Evolutionary conservation across 176 grass and related monocot genomes (phyloP), one percentile per base, ranked within the genome.

Genomic region (Elymus sibiricus): DNA sequence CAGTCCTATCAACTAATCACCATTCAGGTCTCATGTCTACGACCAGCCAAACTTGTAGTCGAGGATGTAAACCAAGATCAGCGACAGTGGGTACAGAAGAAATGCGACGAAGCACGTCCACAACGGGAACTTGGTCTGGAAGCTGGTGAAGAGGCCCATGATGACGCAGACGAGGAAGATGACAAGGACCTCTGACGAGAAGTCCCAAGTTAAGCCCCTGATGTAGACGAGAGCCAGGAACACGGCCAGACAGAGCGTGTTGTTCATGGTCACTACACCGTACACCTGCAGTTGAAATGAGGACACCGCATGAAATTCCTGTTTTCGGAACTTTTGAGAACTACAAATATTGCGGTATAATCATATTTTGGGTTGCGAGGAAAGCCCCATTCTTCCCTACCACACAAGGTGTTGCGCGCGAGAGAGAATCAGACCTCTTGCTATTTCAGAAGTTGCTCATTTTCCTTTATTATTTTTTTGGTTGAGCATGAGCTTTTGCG

Each of bases 141-240:
- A 98, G 82, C 93, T 98, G 40, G 93, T 77, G 83, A 98, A 92
- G 78, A 94, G 80, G 19, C 93, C 91, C 96, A 95, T 98, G 19
- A 94, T 87, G 67, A 91, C 43, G 79, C 92, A 95, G 38, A 98
- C 92, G 9, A 94, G 80, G 69, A 98, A 68, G 43, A 98, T 98
- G 44, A 98, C 0, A 0, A 98, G 76, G 21, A 95, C 92, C 88
- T 95, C 92, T 0, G 96, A 78, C 1, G 93, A 95, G 86, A 98
- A 95, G 80, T 98, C 92, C 91, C 96, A 95, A 8, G 86, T 91
- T 27, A 94, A 83, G 69, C 82, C 81, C 82, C 92, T 89, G 65
- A 76, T 0, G 37, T 95, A 95, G 80, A 98, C 86, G 4, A 98
- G 81, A 11, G 88, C 65, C 81, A 95, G 42, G 84, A 92, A 95